Evolutionary conservation across 169 alveolate genomes (phyloP).

Genomic region (Eimeria necatrix): DNA sequence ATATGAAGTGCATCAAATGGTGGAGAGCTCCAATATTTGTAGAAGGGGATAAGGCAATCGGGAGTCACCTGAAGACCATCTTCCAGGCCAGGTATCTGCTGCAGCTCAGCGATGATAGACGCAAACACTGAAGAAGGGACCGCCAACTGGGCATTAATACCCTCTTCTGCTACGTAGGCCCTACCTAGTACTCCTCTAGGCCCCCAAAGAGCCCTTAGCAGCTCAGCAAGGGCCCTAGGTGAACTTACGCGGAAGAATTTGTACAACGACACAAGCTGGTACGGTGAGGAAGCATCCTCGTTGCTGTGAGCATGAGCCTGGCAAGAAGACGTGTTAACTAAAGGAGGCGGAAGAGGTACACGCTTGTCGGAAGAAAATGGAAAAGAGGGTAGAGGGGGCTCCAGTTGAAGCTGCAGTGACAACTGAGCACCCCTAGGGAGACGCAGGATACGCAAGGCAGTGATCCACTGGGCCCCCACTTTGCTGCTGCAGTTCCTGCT

Average conservation of each 20-base stretch:
- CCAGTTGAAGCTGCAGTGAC: slow-evolving; percentile 27
- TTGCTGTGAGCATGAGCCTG: background rate
- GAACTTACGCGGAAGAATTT: slow-evolving; percentile 58
- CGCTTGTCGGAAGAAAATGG: slow-evolving; percentile 39
- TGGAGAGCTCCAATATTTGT: slow-evolving; percentile 45
- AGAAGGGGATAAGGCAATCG: slow-evolving; percentile 56
- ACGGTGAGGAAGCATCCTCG: slow-evolving; percentile 23
- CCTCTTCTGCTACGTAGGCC: slow-evolving; percentile 83
- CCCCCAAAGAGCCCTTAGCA: slow-evolving; percentile 73
- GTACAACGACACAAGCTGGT: slow-evolving; percentile 78
- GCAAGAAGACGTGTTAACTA: background rate
- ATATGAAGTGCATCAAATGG: slow-evolving; percentile 79
- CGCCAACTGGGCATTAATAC: slow-evolving; percentile 82
- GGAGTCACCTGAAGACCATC: slow-evolving; percentile 61
- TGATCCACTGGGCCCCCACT: background rate
- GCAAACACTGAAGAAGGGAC: slow-evolving; percentile 52
- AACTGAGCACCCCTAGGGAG: slow-evolving; percentile 54
- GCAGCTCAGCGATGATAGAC: slow-evolving; percentile 43
- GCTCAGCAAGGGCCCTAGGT: slow-evolving; percentile 68
- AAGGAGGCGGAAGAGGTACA: slow-evolving; percentile 36
- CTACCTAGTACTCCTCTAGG: slow-evolving; percentile 81
- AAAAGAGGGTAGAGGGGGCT: slow-evolving; percentile 32
- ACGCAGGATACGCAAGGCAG: slow-evolving; percentile 46
- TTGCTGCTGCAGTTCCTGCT: background rate
- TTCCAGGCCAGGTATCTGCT: slow-evolving; percentile 60